Base-by-base conservation (phyloP, 805 yeast species). In the Lipomyces yamadae region DNA sequence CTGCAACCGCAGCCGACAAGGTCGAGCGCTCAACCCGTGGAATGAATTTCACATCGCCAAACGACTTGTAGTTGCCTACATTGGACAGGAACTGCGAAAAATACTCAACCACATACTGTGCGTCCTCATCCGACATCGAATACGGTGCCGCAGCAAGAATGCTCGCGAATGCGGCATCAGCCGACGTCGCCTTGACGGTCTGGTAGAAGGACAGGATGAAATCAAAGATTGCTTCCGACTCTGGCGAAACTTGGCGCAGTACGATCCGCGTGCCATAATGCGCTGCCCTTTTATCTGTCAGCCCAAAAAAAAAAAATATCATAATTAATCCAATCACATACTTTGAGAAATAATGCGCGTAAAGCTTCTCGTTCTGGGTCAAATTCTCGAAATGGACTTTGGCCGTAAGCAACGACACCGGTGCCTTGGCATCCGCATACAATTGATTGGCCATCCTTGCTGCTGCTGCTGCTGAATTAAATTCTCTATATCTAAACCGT, bases 31-130 rank as follows among this genome's bases (percentile, higher is more conserved):
- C 64, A 52, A 91, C 73, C 60, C 85, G 79, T 53, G 97, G 97
- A 69, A 92, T 82, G 74, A 92, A 92, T 78, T 92, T 92, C 72
- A 86, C 85, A 78, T 92, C 97, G 71, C 97, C 97, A 76, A 92
- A 92, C 0, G 95, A 88, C 78, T 92, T 79, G 90, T 94, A 53
- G 92, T 88, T 37, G 88, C 89, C 76, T 85, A 91, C 78, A 76
- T 88, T 88, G 56, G 85, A 79, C 70, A 88, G 78, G 70, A 88
- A 85, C 75, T 86, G 90, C 13, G 88, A 83, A 24, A 89, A 84
- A 71, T 88, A 88, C 74, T 87, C 89, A 34, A 77, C 60, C 76
- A 89, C 90, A 24, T 76, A 75, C 54, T 78, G 75, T 18, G 81
- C 80, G 7, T 76, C 77, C 0, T 79, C 80, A 13, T 78, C 79